Percentiles rank a stretch among this genome's conserved stretches.
These are phyloP conservation scores for Hyaloscypha finlandica DNA, from an alignment of 495 filamentous ascomycete genomes.

Conservation along the genomic window DNA sequence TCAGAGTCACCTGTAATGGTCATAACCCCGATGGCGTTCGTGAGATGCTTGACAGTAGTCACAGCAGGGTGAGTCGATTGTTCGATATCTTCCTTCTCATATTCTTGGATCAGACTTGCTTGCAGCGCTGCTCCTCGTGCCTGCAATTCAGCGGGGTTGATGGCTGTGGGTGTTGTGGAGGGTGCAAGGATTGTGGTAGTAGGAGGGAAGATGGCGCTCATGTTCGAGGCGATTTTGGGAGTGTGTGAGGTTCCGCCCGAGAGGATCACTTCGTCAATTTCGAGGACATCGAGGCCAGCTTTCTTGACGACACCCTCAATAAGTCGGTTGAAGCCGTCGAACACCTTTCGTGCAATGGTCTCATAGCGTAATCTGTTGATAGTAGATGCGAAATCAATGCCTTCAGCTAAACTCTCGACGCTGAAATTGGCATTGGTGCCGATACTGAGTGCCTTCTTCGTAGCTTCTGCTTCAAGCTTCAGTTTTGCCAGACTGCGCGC, in stretches of 20 bases:
- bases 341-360: slow-evolving; percentile 79
- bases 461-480: slow-evolving; percentile 84
- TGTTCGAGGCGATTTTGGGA: slow-evolving; percentile 80
- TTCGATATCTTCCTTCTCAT: slow-evolving; percentile 89
- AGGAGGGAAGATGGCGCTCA: slow-evolving; percentile 77
- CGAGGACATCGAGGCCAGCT: slow-evolving; percentile 87
- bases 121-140: slow-evolving; percentile 93
- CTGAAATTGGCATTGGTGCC: slow-evolving; percentile 86
- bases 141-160: slow-evolving; percentile 91
- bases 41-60: slow-evolving; percentile 87
- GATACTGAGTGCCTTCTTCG: slow-evolving; percentile 86
- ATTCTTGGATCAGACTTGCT: slow-evolving; percentile 88
- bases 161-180: slow-evolving; percentile 68
- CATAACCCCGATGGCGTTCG: slow-evolving; percentile 85
- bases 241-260: slow-evolving; percentile 92
- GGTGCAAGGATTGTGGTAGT: slow-evolving; percentile 81
- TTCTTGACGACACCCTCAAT: slow-evolving; percentile 86
- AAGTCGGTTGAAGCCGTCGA: slow-evolving; percentile 81
- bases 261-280: slow-evolving; percentile 93
- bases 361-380: slow-evolving; percentile 94
- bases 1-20: slow-evolving; percentile 62
- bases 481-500: slow-evolving; percentile 84
- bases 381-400: slow-evolving; percentile 85
- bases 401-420: slow-evolving; percentile 83
- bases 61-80: slow-evolving; percentile 95